Evolutionary conservation across 306 rosid genomes (phyloP).

Genomic region (Dryas alaskensis): DNA sequence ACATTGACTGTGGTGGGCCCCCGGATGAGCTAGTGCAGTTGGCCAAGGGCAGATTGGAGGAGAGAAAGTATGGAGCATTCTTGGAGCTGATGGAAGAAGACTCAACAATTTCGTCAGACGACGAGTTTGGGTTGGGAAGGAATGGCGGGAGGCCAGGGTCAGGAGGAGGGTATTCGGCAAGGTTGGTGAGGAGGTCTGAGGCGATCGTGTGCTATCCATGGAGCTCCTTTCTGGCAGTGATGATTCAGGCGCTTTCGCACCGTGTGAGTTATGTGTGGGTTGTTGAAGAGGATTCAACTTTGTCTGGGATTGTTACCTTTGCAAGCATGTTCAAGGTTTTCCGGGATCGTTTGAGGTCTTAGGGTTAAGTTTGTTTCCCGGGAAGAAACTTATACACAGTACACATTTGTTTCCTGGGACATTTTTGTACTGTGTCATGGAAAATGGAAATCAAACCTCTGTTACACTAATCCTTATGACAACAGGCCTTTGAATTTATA

Average conservation of each 20-base stretch:
- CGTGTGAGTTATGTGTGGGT: slow-evolving; percentile 84
- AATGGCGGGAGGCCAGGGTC: slow-evolving; percentile 18
- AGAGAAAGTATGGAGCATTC: slow-evolving; percentile 37
- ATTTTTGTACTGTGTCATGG: background rate
- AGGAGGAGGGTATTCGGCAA: slow-evolving; percentile 53
- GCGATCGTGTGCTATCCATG: slow-evolving; percentile 68
- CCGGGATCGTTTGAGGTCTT: slow-evolving; percentile 51
- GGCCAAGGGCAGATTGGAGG: slow-evolving; percentile 57
- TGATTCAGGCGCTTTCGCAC: slow-evolving; percentile 80
- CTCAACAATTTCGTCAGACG: slow-evolving; percentile 53
- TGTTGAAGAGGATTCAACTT: slow-evolving; percentile 63
- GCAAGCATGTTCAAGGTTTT: slow-evolving; percentile 60
- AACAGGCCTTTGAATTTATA: no score
- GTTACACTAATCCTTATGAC: background rate
- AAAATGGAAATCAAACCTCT: background rate
- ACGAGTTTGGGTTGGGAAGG: slow-evolving; percentile 54
- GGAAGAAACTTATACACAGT: no score
- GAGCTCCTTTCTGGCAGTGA: slow-evolving; percentile 86
- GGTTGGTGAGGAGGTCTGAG: slow-evolving; percentile 59
- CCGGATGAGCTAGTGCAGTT: slow-evolving; percentile 68
- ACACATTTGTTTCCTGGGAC: background rate
- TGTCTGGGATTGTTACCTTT: slow-evolving; percentile 69
- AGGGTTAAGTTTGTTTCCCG: slow-evolving; percentile 19
- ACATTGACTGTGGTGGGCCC: slow-evolving; percentile 60
- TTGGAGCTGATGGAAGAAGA: slow-evolving; percentile 68